These are phyloP conservation scores for Ogataea ganodermae DNA, from an alignment of 805 yeast species.

Conservation along the genomic window DNA sequence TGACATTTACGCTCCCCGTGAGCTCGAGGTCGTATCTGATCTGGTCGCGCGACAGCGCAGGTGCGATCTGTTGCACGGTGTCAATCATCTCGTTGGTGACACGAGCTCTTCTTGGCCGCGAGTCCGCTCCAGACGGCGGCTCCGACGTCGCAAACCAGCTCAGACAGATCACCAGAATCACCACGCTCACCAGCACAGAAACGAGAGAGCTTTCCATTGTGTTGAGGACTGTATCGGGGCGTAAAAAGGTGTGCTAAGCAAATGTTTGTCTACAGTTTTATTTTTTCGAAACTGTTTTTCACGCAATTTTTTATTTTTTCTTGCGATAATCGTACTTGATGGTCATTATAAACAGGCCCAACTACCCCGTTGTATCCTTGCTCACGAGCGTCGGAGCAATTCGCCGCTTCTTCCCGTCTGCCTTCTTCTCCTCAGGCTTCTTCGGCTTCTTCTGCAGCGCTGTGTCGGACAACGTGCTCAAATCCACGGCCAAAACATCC, in stretches of 20 bases:
- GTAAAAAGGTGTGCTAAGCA: too few relatives aligned
- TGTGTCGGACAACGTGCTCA: too few relatives aligned
- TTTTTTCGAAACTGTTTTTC: too few relatives aligned
- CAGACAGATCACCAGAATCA: slow-evolving; percentile 57
- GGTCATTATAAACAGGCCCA: too few relatives aligned
- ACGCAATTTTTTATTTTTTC: too few relatives aligned
- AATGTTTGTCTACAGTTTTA: too few relatives aligned
- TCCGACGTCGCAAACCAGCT: slow-evolving; percentile 69
- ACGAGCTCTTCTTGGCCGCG: slow-evolving; percentile 4
- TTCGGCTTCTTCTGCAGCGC: too few relatives aligned
- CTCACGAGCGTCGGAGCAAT: not conserved
- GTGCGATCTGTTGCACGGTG: slow-evolving; percentile 81
- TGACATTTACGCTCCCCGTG: slow-evolving; percentile 78
- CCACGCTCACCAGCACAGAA: slow-evolving; percentile 48
- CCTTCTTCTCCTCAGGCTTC: not conserved
- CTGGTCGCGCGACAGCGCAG: slow-evolving; percentile 65
- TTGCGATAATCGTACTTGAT: too few relatives aligned
- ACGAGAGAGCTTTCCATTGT: slow-evolving; percentile 44
- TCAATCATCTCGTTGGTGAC: slow-evolving; percentile 72
- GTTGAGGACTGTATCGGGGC: not conserved
- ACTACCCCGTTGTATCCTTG: not conserved
- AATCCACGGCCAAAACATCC: slow-evolving; percentile 8
- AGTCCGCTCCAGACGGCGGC: slow-evolving; percentile 17
- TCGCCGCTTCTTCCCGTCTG: not conserved
- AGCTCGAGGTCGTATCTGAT: slow-evolving; percentile 71